phyloP scores from a whole-genome alignment of 176 grass and related monocot genomes.

The Typha latifolia region DNA sequence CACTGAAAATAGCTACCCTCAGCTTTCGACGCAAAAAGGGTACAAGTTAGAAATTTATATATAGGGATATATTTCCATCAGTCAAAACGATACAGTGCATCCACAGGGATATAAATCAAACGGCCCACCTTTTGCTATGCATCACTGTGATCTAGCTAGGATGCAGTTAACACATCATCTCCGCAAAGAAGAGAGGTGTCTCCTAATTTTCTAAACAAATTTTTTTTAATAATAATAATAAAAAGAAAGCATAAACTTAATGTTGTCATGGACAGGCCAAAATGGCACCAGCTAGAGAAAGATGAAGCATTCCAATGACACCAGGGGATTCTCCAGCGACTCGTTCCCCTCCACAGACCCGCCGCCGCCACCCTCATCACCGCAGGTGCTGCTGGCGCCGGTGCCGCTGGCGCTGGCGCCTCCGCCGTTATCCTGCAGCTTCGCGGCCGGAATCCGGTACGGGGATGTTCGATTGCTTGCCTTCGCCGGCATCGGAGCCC shows the following conservation, averaged over 20 bases:
- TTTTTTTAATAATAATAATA: too few relatives aligned
- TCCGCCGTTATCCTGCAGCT: background rate
- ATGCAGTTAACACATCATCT: background rate
- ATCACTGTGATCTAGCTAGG: background rate
- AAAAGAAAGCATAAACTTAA: background rate
- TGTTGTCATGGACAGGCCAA: background rate
- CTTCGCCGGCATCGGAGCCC: background rate
- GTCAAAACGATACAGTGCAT: background rate
- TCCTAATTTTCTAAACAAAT: background rate
- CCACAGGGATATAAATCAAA: background rate
- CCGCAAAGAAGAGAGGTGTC: background rate
- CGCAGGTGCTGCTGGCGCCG: too few relatives aligned
- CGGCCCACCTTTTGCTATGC: background rate
- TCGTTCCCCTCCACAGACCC: background rate
- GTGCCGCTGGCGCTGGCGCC: background rate
- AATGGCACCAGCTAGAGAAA: slow-evolving; percentile 26
- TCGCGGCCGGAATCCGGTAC: background rate
- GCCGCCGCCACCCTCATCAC: background rate
- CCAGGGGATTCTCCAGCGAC: slow-evolving; percentile 32
- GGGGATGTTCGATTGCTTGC: background rate
- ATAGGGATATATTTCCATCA: too few relatives aligned
- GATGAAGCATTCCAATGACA: slow-evolving; percentile 68
- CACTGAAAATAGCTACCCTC: too few relatives aligned
- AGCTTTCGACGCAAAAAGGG: too few relatives aligned
- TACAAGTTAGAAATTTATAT: too few relatives aligned